Evolutionary conservation across 331 rosid genomes (phyloP).

Genomic region (Spiraea crenata): DNA sequence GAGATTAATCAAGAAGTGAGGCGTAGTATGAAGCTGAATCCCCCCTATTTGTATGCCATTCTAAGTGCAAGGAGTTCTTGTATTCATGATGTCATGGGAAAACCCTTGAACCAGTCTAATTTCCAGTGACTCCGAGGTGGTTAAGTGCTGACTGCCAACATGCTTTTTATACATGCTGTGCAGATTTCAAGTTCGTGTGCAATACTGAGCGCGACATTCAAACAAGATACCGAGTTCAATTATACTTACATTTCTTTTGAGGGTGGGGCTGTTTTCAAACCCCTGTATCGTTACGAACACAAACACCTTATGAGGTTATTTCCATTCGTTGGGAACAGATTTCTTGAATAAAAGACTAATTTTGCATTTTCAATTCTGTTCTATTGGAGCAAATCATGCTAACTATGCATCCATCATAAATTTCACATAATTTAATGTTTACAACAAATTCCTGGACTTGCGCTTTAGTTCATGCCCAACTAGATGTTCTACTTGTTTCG

Average conservation of each 20-base stretch:
- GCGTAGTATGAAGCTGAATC: slow-evolving; percentile 18
- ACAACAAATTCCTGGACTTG: no score
- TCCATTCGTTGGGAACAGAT: background rate
- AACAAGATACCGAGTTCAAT: background rate
- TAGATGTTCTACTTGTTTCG: no score
- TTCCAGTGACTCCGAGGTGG: background rate
- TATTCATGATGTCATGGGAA: slow-evolving; percentile 2
- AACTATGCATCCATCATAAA: background rate
- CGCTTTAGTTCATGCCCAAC: no score
- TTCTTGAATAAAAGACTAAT: background rate
- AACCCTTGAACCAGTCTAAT: background rate
- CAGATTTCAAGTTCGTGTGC: background rate
- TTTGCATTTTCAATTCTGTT: background rate
- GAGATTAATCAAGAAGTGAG: slow-evolving; percentile 74
- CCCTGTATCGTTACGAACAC: background rate
- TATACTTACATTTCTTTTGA: background rate
- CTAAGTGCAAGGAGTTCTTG: slow-evolving; percentile 1
- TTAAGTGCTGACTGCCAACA: background rate
- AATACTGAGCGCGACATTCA: background rate
- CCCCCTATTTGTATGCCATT: slow-evolving; percentile 1
- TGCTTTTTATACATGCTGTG: background rate
- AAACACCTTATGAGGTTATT: background rate
- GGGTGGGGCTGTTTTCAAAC: background rate
- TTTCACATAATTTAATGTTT: background rate
- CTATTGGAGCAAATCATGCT: background rate